These are phyloP conservation scores for Globisporangium rhizosaccharum DNA, from an alignment of 352 stramenopile genomes.

Conservation along the genomic window DNA sequence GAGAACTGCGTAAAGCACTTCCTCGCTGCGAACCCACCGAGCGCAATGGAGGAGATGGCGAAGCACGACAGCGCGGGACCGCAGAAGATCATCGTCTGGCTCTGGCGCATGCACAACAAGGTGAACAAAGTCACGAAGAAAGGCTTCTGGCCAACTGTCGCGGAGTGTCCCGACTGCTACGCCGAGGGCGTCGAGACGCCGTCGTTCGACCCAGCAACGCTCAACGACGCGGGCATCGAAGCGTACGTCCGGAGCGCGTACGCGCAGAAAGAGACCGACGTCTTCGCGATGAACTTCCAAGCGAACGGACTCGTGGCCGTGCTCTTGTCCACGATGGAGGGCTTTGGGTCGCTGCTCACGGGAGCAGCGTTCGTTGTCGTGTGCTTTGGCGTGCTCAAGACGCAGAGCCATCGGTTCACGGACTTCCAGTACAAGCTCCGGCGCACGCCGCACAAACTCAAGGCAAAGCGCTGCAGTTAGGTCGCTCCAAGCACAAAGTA, in stretches of 20 bases:
- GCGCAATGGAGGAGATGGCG: slow-evolving; percentile 37
- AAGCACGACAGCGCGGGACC: slow-evolving; percentile 29
- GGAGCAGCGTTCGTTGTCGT: slow-evolving; percentile 4
- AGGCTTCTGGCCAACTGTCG: slow-evolving; percentile 50
- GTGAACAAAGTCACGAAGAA: slow-evolving; percentile 75
- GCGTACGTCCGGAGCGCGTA: slow-evolving; percentile 50
- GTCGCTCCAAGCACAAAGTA: background rate
- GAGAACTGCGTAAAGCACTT: slow-evolving; percentile 76
- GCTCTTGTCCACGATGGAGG: slow-evolving; percentile 30
- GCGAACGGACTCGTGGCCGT: slow-evolving; percentile 30
- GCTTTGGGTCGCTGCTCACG: slow-evolving; percentile 21
- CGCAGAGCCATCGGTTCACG: slow-evolving; percentile 16
- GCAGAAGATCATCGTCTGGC: slow-evolving; percentile 52
- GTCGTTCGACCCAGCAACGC: slow-evolving; percentile 35
- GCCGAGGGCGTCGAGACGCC: slow-evolving; percentile 35
- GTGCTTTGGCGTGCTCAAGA: slow-evolving; percentile 16
- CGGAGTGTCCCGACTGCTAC: slow-evolving; percentile 52
- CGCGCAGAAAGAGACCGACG: slow-evolving; percentile 37
- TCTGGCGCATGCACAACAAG: slow-evolving; percentile 81
- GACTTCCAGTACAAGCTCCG: slow-evolving; percentile 11
- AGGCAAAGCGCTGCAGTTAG: background rate
- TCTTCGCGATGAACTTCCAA: slow-evolving; percentile 39
- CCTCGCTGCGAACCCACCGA: slow-evolving; percentile 49
- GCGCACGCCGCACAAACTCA: background rate
- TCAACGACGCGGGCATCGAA: slow-evolving; percentile 49